Base-by-base conservation (phyloP, 805 yeast species). In the Priceomyces fermenticarens region DNA sequence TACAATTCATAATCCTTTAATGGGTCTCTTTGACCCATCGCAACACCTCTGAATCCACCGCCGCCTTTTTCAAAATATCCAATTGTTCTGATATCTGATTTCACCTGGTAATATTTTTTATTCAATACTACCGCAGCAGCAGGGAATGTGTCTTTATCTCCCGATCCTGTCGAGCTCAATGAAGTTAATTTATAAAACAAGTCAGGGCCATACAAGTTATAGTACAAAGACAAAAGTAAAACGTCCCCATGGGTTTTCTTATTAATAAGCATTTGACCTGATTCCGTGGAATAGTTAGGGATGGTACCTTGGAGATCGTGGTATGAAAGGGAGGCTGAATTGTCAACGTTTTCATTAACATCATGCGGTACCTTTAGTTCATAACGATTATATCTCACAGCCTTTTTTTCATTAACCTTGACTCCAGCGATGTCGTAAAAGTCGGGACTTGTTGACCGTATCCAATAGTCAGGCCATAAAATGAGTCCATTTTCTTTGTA, bases 251-350 rank as follows among this genome's bases (percentile, higher is more conserved):
- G 89, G 1, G 72, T 66, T 29, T 61, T 63, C 57, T 81, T 83
- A 51, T 78, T 75, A 36, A 83, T 69, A 39, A 81, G 53, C 41
- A 84, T 53, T 54, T 83, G 86, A 3, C 89, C 90, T 1, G 85
- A 76, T 60, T 83, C 89, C 2, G 86, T 72, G 0, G 88, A 77
- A 41, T 78, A 73, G 50, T 83, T 85, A 7, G 88, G 85, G 32
- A 85, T 72, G 0, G 89, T 70, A 3, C 87, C 87, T 42, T 76
- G 73, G 36, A 83, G 65, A 53, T 83, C 88, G 50, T 83, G 88
- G 47, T 65, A 77, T 0, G 84, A 78, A 2, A 74, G 52, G 3
- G 41, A 30, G 3, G 38, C 41, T 16, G 31, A 35, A 14, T 52
- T 58, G 1, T 34, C 41, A 4, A 41, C 46, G 8, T 38, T 42